phyloP scores from a whole-genome alignment of 257 asterid species.

The Echium plantagineum region DNA sequence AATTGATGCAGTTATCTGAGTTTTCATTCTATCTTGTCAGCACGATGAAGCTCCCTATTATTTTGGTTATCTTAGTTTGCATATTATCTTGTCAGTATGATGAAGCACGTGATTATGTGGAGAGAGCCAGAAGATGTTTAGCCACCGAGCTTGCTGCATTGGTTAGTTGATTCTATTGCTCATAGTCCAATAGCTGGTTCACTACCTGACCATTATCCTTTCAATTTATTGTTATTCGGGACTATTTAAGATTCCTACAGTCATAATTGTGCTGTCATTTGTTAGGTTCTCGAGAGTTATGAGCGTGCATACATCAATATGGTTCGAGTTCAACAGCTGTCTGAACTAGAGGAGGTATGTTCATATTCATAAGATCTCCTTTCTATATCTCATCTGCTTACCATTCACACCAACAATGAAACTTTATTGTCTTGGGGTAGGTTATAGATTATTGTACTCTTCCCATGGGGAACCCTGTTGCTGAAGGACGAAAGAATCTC shows the following conservation, averaged over 20 bases:
- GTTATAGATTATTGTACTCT: constrained; percentile 91
- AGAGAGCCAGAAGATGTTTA: constrained; percentile 92
- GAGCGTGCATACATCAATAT: constrained; percentile 97
- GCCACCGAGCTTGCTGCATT: constrained; percentile 98
- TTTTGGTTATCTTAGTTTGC: not conserved
- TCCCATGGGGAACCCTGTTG: constrained; percentile 70
- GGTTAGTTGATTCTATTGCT: constrained; percentile 35
- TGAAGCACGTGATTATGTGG: constrained; percentile 91
- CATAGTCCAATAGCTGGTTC: not conserved
- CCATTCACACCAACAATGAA: constrained; percentile 9
- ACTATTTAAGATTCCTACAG: not conserved
- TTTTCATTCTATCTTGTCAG: too few species aligned
- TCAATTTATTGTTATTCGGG: not conserved
- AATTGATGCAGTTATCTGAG: constrained; percentile 20
- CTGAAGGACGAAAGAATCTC: constrained; percentile 83
- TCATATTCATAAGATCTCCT: not conserved
- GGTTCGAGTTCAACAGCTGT: constrained; percentile 97
- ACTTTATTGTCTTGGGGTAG: constrained; percentile 31
- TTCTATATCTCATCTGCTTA: not conserved
- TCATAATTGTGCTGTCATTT: not conserved
- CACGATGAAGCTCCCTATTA: too few species aligned
- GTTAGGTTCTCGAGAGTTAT: constrained; percentile 96
- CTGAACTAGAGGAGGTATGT: constrained; percentile 92
- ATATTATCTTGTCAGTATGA: constrained; percentile 48
- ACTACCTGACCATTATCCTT: not conserved